phyloP scores from a whole-genome alignment of 2,329 filamentous ascomycete genomes.

The Neofusicoccum ribis region DNA sequence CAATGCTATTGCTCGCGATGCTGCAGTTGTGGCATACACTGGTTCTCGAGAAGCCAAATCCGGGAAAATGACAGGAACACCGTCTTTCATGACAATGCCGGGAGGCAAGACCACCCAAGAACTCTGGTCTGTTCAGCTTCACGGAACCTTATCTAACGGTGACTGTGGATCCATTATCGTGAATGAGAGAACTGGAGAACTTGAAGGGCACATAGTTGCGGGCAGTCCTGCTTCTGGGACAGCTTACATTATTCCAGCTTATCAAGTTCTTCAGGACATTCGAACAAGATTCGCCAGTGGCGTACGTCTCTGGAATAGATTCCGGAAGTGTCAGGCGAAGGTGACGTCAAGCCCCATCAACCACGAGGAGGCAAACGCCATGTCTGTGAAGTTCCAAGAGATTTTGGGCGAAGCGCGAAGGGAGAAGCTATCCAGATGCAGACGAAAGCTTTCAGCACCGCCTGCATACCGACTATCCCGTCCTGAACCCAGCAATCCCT shows the following conservation, averaged over 20 bases:
- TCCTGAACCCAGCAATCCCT: neutral
- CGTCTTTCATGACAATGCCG: constrained; percentile 20
- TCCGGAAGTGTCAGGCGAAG: neutral
- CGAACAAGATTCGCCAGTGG: neutral
- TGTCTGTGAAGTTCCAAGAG: neutral
- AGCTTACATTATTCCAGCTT: constrained; percentile 24
- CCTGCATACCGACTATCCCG: neutral
- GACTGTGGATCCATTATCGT: constrained; percentile 26
- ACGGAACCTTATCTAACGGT: constrained; percentile 18
- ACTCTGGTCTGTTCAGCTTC: constrained; percentile 21
- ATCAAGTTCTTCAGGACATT: neutral
- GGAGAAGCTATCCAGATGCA: neutral
- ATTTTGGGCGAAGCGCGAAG: neutral
- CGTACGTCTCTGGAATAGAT: neutral
- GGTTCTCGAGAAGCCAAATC: neutral
- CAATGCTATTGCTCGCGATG: neutral
- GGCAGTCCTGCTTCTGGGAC: constrained; percentile 16
- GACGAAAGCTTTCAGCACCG: neutral
- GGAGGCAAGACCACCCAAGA: constrained; percentile 20
- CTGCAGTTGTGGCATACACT: neutral
- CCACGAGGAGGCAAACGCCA: neutral
- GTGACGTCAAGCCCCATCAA: neutral
- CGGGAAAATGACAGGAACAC: constrained; percentile 16
- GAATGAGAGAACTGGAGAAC: neutral
- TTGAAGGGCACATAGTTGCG: constrained; percentile 27